A percentile compares a stretch with the other conserved stretches of the same genome.
Conservation (phyloP, 345 rosid genomes). For the Murraya paniculata region DNA sequence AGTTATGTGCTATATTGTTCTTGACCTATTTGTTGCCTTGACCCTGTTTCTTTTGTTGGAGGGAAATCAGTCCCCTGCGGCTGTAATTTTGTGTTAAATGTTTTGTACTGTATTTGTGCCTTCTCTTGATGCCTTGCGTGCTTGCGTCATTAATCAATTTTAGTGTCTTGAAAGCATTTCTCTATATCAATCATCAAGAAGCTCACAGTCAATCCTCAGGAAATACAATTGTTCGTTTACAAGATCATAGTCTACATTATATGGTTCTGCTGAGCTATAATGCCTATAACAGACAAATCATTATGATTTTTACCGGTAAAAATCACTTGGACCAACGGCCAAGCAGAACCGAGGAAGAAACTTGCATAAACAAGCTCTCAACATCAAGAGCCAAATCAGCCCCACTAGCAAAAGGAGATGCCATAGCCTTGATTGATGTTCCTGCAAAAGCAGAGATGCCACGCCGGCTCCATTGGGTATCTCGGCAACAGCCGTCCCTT, state of each 20-base stretch:
- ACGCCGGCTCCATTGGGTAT: neutral
- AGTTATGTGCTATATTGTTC: neutral
- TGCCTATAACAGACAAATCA: constrained; percentile 21
- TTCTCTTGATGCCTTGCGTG: neutral
- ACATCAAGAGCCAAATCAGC: constrained; percentile 52
- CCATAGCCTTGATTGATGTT: constrained; percentile 27
- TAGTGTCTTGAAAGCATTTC: neutral
- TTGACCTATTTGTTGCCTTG: constrained; percentile 5
- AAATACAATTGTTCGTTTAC: constrained; percentile 10
- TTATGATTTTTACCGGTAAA: neutral
- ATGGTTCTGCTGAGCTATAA: constrained; percentile 40
- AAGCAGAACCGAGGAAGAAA: constrained; percentile 34
- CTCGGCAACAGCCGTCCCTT: constrained; percentile 5
- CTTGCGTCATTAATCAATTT: neutral
- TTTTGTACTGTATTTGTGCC: neutral
- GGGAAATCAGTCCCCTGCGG: constrained; percentile 13
- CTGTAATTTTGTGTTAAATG: neutral
- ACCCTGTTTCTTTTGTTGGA: neutral
- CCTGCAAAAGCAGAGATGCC: constrained; percentile 39
- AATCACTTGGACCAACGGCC: constrained; percentile 32
- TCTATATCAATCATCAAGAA: constrained; percentile 9
- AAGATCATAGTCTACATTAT: constrained; percentile 32
- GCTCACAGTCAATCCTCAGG: constrained; percentile 31
- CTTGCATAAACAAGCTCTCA: constrained; percentile 39
- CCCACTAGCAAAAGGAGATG: constrained; percentile 44